Evolutionary conservation across 169 alveolate species (phyloP), one percentile per base, ranked within the genome.

Genomic region (Perkinsus chesapeaki): DNA sequence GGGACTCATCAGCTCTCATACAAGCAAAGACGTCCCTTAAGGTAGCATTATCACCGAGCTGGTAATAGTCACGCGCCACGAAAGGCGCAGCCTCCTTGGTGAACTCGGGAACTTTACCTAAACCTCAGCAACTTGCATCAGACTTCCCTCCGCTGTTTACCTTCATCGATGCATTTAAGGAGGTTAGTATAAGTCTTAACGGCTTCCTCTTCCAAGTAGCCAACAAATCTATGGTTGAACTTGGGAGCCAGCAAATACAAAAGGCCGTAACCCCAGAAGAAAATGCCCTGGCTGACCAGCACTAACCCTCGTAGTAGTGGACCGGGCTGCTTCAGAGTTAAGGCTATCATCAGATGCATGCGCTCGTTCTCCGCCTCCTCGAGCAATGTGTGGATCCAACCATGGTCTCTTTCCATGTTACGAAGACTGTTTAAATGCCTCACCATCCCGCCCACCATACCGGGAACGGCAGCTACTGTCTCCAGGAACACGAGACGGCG

Each of bases 361-460:
- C 97, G 95, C 72, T 96, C 97, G 90, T 96, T 96, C 94, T 96
- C 97, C 0, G 98, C 97, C 82, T 96, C 97, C 91, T 96, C 97
- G 31, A 96, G 94, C 0, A 95, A 73, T 23, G 94, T 95, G 73
- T 96, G 96, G 20, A 96, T 95, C 97, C 97, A 95, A 1, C 97
- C 97, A 31, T 95, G 91, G 92, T 96, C 98, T 39, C 96, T 93
- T 91, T 96, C 94, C 97, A 95, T 94, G 39, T 82, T 38, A 91
- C 97, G 93, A 23, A 96, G 94, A 23, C 96, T 92, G 48, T 93
- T 39, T 23, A 96, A 92, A 73, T 96, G 97, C 82, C 96, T 93
- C 39, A 93, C 91, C 96, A 95, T 95, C 39, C 95, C 97, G 19
- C 96, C 97, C 39, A 94, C 97, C 94, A 96, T 94, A 39, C 97